Evolutionary conservation across 768 basidiomycete species (phyloP), one percentile per base, ranked within the genome.

Genomic region (Mycena amicta): DNA sequence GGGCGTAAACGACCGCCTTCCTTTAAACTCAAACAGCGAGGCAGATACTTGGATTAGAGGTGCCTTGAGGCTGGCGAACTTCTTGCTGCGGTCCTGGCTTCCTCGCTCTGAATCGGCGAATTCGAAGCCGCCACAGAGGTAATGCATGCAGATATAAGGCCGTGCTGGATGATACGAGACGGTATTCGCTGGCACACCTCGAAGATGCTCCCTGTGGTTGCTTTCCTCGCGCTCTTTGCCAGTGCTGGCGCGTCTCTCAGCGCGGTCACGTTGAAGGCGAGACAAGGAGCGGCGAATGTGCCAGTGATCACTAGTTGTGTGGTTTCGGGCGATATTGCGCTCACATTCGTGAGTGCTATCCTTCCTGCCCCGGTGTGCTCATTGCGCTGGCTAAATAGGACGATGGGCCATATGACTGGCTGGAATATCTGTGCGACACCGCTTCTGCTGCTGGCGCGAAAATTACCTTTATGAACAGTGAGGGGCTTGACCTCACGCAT

Each of bases 381-480:
- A n/a, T n/a, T n/a, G n/a, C n/a, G n/a, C n/a, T n/a, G n/a, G n/a
- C n/a, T n/a, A n/a, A 3, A 29, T 20, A 59, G 58, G 58, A 59
- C 23, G 58, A 59, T 16, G 58, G 58, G 20, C 58, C 58, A 26
- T 59, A 59, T 28, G 37, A 18, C 1, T 54, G 16, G 4, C 23
- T 3, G 8, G 8, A 15, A 5, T 15, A 16, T 6, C 37, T 59
- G 20, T 53, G 37, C 18, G 40, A 59, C 13, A 28, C 30, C 2
- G 23, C 53, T 16, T 49, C 33, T 12, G 20, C 16, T 1, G 26
- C 46, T 16, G 53, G 53, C 16, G 58, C 46, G 3, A 25, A 53
- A 12, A 20, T 27, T 46, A 59, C 58, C 5, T 59, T 59, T 37
- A 52, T 59, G 25, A 39, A 49, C 15, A 59, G 53, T 54, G 37